Evolutionary conservation across 192 early-diverging fungal genomes (phyloP), one percentile per base, ranked within the genome.

Genomic region (Mortierella alpina): DNA sequence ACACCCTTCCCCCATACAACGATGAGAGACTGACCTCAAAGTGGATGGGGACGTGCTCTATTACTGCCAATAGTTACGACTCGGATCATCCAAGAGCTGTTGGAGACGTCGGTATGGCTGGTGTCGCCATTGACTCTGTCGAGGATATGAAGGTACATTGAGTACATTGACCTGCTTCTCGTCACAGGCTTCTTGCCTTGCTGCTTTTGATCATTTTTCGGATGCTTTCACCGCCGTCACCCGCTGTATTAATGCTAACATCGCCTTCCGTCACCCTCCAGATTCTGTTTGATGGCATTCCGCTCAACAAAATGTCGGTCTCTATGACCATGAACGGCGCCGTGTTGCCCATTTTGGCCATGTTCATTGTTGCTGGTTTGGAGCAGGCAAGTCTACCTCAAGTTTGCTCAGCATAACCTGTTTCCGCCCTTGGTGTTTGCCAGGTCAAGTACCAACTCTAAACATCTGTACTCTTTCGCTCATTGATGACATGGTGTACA

Each of bases 291-390:
- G 90, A 94, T 69, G 93, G 92, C 7, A 96, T 96, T 65, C 93
- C 95, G 54, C 88, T 96, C 50, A 94, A 94, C 76, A 93, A 93
- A 71, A 95, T 96, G 84, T 95, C 94, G 6, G 95, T 96, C 9
- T 95, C 93, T 3, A 96, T 96, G 95, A 96, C 95, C 10, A 96
- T 96, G 95, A 96, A 96, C 78, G 95, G 95, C n/a, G 95, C 95
- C 12, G 94, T 96, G 54, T 81, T 96, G 72, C 95, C 95, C 23
- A 93, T 96, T 72, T 84, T 96, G 56, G 93, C 95, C 67, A 94
- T 95, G 92, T 96, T 94, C 83, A 92, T 96, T 75, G 94, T 96
- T 20, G 91, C 95, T 42, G 95, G 88, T 31, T 83, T 93, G 75
- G 95, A 96, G 85, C 95, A 96, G 70, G 76, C 53, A 68, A 60